These are phyloP conservation scores for Solanum peruvianum DNA, from an alignment of 257 asterid genomes.

Conservation along the genomic window DNA sequence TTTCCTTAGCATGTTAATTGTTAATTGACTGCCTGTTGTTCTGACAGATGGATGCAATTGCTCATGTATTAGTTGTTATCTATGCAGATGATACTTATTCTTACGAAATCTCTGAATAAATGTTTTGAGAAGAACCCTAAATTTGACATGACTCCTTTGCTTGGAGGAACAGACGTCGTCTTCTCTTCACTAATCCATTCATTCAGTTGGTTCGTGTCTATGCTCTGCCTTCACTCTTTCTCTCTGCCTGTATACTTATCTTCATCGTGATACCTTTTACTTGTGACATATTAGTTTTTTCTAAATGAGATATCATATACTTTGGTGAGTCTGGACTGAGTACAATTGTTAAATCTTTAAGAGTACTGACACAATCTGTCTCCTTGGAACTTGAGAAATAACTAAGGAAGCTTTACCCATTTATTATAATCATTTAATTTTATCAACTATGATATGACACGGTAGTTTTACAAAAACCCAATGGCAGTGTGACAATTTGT, in stretches of 20 bases:
- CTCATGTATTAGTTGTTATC: conserved; percentile 11
- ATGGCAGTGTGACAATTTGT: background rate
- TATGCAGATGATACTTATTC: conserved; percentile 90
- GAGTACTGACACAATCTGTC: background rate
- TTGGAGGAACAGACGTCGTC: conserved; percentile 92
- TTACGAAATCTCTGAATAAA: conserved; percentile 86
- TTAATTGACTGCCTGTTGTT: background rate
- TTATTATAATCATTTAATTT: background rate
- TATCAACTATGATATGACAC: background rate
- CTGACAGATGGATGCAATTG: background rate
- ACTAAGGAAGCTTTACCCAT: background rate
- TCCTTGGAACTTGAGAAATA: background rate
- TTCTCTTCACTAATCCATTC: conserved; percentile 96
- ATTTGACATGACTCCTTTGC: conserved; percentile 94
- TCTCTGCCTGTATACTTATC: background rate
- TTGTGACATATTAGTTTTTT: background rate
- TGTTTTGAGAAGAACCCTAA: conserved; percentile 96
- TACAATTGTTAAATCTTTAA: background rate
- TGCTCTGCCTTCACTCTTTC: conserved; percentile 2
- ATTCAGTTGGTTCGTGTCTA: conserved; percentile 68
- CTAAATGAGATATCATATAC: background rate
- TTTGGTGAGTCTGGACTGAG: background rate
- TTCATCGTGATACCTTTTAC: background rate
- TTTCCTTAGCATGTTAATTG: background rate
- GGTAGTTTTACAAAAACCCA: background rate